Percentiles rank a stretch among this genome's conserved stretches.
Conservation (phyloP, 2,329 filamentous ascomycete genomes). For the Aspergillus piperis region DNA sequence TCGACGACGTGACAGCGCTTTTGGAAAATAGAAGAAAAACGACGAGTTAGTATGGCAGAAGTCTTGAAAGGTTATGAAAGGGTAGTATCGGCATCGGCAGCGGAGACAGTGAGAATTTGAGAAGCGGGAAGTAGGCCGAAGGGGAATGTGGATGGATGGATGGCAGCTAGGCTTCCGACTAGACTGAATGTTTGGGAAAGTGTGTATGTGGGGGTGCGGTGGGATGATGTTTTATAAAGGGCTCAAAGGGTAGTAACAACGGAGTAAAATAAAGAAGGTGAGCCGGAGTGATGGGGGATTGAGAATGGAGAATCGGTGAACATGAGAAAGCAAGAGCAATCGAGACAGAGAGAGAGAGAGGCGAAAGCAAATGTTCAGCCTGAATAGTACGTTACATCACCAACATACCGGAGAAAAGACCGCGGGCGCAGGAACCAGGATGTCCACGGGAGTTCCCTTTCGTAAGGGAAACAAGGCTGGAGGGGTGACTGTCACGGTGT, state of each 20-base stretch:
- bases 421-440: conserved; percentile 1
- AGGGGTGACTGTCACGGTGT: background rate
- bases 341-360: background rate
- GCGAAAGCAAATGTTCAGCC: background rate
- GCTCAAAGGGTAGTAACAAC: background rate
- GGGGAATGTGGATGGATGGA: background rate
- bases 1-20: background rate
- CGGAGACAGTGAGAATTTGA: background rate
- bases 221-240: background rate
- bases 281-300: background rate
- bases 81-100: background rate
- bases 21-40: background rate
- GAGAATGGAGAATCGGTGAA: background rate
- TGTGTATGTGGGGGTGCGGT: background rate
- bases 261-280: conserved; percentile 11
- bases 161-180: background rate
- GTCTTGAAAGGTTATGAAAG: background rate
- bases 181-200: background rate
- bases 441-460: background rate
- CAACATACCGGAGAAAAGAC: conserved; percentile 2
- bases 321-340: background rate
- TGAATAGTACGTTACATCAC: background rate
- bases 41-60: background rate
- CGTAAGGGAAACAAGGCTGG: background rate
- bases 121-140: background rate